Conservation (phyloP, 2,329 filamentous ascomycete species). For the Nemania serpens region DNA sequence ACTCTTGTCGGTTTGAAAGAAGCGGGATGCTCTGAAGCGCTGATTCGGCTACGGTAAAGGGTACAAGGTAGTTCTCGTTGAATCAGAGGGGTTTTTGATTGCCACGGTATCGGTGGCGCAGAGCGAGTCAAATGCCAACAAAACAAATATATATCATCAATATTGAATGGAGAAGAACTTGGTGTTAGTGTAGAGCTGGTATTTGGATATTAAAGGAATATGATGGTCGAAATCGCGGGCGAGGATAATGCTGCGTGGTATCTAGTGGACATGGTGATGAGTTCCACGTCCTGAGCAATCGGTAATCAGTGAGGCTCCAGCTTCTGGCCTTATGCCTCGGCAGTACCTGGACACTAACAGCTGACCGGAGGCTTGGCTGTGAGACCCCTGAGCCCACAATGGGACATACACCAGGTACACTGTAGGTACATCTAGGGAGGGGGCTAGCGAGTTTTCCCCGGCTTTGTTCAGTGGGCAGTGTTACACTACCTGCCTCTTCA, state of each 20-base stretch:
- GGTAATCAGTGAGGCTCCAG: too few species aligned
- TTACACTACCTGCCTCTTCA: too few species aligned
- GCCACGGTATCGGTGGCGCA: not conserved
- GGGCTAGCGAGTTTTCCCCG: too few species aligned
- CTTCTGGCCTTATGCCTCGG: too few species aligned
- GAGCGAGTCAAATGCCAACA: not conserved
- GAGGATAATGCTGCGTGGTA: not conserved
- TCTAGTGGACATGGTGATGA: not conserved
- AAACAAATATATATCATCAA: conserved; percentile 7
- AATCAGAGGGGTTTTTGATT: conserved; percentile 4
- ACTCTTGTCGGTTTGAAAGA: not conserved
- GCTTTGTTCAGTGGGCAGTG: too few species aligned
- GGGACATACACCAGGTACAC: too few species aligned
- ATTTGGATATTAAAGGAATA: not conserved
- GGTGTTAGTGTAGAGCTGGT: not conserved
- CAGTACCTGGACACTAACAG: not conserved
- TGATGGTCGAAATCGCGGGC: too few species aligned
- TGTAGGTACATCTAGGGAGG: too few species aligned
- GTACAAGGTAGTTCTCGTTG: conserved; percentile 1
- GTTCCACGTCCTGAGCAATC: too few species aligned
- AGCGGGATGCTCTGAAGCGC: not conserved
- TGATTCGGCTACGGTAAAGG: not conserved
- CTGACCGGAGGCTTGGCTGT: not conserved
- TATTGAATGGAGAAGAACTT: not conserved
- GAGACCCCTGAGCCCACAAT: too few species aligned